Evolutionary conservation across 345 rosid genomes (phyloP).

Genomic region (Aquilaria sinensis): DNA sequence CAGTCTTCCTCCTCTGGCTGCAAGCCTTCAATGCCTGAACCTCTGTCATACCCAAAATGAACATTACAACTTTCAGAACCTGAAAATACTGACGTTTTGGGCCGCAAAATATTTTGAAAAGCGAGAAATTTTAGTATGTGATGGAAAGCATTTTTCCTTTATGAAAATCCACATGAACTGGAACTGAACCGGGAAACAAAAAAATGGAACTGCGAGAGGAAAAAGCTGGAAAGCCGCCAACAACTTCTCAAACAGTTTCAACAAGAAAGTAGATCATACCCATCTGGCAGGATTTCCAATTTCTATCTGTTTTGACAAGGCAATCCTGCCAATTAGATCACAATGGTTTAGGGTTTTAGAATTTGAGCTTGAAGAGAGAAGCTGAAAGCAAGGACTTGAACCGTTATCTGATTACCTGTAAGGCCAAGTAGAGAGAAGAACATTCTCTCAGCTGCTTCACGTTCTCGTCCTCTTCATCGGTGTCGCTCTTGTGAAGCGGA

Average conservation of each 20-base stretch:
- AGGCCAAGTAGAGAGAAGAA: constrained; percentile 61
- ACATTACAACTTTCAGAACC: no score
- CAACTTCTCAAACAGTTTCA: no score
- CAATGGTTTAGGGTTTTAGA: constrained; percentile 18
- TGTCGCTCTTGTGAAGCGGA: constrained; percentile 52
- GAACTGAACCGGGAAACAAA: no score
- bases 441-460: constrained; percentile 86
- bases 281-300: constrained; percentile 86
- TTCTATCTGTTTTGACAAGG: constrained; percentile 56
- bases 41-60: constrained; percentile 24
- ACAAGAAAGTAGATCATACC: constrained; percentile 28
- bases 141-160: no score
- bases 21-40: constrained; percentile 65
- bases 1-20: constrained; percentile 33
- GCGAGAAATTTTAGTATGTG: neutral
- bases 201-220: no score
- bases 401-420: constrained; percentile 40
- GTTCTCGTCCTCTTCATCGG: constrained; percentile 80
- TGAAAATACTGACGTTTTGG: no score
- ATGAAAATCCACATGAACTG: no score
- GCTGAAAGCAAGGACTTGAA: no score
- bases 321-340: constrained; percentile 48
- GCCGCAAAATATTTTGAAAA: neutral
- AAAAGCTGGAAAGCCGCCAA: no score
- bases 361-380: neutral